A percentile compares a stretch with the other conserved stretches of the same genome.
Conservation (phyloP, 1,284 basidiomycete genomes). For the Golubevia sp. region DNA sequence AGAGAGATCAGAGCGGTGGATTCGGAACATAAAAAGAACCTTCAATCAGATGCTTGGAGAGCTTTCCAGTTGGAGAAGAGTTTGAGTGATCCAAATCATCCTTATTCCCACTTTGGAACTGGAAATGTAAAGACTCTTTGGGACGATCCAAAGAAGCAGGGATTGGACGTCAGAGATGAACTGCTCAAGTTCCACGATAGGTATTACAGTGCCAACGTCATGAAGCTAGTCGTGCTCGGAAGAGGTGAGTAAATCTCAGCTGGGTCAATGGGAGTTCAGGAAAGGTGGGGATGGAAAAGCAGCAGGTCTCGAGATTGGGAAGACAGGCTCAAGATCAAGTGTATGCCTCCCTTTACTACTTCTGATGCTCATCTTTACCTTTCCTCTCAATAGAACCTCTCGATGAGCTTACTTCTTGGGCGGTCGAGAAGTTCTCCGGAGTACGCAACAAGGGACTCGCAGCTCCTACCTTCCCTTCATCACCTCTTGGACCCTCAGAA, state of each 20-base stretch:
- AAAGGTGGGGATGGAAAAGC: no score
- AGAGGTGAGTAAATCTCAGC: slow-evolving; percentile 68
- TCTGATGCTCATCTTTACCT: no score
- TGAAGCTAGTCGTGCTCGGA: slow-evolving; percentile 88
- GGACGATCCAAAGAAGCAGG: slow-evolving; percentile 66
- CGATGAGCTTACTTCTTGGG: slow-evolving; percentile 51
- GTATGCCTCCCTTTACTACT: no score
- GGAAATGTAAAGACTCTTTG: slow-evolving; percentile 86
- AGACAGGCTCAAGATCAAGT: slow-evolving; percentile 53
- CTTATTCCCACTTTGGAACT: slow-evolving; percentile 91
- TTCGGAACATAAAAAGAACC: slow-evolving; percentile 98
- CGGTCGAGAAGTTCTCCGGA: slow-evolving; percentile 54
- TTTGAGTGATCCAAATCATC: slow-evolving; percentile 75
- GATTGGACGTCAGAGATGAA: slow-evolving; percentile 84
- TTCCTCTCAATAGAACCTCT: no score
- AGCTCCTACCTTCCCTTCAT: slow-evolving; percentile 49
- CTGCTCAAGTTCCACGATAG: slow-evolving; percentile 92
- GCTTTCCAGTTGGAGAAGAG: slow-evolving; percentile 94
- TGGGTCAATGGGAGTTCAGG: no score
- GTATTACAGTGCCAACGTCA: slow-evolving; percentile 91
- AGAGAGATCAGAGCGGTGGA: slow-evolving; percentile 96
- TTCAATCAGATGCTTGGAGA: slow-evolving; percentile 94
- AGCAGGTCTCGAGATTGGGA: slow-evolving; percentile 42
- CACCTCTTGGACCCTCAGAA: slow-evolving; percentile 45
- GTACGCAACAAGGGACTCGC: slow-evolving; percentile 53